Percentiles rank a stretch among this genome's conserved stretches.
phyloP scores from a whole-genome alignment of 805 yeast species.

The Candida rishiriensis region DNA sequence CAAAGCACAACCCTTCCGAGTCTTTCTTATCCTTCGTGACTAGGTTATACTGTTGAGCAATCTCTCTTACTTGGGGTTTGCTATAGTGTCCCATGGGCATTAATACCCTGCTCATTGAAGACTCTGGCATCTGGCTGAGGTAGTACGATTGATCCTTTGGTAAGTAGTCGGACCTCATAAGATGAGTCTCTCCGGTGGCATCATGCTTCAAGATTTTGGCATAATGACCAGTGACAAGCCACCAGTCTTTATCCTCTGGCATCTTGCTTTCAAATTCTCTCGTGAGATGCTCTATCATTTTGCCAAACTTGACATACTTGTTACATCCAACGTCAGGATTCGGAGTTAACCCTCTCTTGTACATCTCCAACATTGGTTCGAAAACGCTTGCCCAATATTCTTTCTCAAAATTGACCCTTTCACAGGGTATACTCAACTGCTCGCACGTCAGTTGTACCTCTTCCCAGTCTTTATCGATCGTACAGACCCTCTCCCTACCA shows the following conservation, averaged over 20 bases:
- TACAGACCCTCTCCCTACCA: slow-evolving; percentile 44
- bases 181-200: slow-evolving; percentile 33
- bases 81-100: slow-evolving; percentile 79
- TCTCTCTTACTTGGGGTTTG: slow-evolving; percentile 67
- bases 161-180: slow-evolving; percentile 54
- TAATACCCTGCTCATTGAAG: slow-evolving; percentile 44
- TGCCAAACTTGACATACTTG: slow-evolving; percentile 81
- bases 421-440: slow-evolving; percentile 61
- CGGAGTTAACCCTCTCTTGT: slow-evolving; percentile 75
- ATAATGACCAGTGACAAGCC: slow-evolving; percentile 91
- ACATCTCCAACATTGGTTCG: slow-evolving; percentile 81
- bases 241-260: slow-evolving; percentile 41
- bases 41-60: slow-evolving; percentile 53
- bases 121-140: slow-evolving; percentile 57
- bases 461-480: slow-evolving; percentile 78
- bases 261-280: background rate
- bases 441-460: slow-evolving; percentile 67
- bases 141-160: slow-evolving; percentile 90
- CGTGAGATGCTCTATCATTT: slow-evolving; percentile 51
- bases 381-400: slow-evolving; percentile 94
- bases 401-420: slow-evolving; percentile 75
- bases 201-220: slow-evolving; percentile 44
- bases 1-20: slow-evolving; percentile 94
- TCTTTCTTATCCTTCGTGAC: slow-evolving; percentile 79
- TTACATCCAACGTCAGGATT: slow-evolving; percentile 94